Percentiles rank a stretch among this genome's conserved stretches.
Evolutionary conservation across 2,329 filamentous ascomycete genomes (phyloP).

Genomic region (Pezicula carpinea): DNA sequence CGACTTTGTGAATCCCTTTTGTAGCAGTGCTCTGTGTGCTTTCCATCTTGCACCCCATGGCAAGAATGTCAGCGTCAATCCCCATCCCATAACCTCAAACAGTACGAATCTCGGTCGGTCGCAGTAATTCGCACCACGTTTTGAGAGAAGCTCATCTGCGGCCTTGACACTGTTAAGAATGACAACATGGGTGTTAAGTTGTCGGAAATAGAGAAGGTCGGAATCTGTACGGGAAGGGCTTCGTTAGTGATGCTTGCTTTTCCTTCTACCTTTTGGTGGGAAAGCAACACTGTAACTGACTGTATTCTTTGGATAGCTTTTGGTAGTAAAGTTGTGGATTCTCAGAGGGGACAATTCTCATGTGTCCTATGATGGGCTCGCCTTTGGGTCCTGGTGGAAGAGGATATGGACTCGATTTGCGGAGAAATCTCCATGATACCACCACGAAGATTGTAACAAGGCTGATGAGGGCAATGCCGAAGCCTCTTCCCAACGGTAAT

Average conservation of each 20-base stretch:
- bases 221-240: constrained; percentile 17
- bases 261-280: too few species aligned
- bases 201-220: constrained; percentile 1
- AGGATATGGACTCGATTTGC: constrained; percentile 5
- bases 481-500: too few species aligned
- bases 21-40: constrained; percentile 40
- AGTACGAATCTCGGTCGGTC: constrained; percentile 37
- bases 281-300: constrained; percentile 6
- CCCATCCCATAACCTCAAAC: constrained; percentile 32
- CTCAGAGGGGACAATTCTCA: constrained; percentile 16
- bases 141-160: constrained; percentile 38
- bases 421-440: too few species aligned
- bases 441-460: too few species aligned
- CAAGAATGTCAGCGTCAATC: constrained; percentile 40
- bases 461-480: too few species aligned
- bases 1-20: constrained; percentile 37
- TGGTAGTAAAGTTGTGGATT: constrained; percentile 19
- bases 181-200: constrained; percentile 28
- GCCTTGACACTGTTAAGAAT: constrained; percentile 38
- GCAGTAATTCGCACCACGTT: constrained; percentile 37
- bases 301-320: constrained; percentile 20
- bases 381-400: constrained; percentile 22
- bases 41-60: constrained; percentile 37
- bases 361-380: constrained; percentile 21
- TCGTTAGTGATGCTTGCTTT: not conserved